Evolutionary conservation across 176 grass and related monocot genomes (phyloP), one percentile per base, ranked within the genome.

Genomic region (Calamus simplicifolius): DNA sequence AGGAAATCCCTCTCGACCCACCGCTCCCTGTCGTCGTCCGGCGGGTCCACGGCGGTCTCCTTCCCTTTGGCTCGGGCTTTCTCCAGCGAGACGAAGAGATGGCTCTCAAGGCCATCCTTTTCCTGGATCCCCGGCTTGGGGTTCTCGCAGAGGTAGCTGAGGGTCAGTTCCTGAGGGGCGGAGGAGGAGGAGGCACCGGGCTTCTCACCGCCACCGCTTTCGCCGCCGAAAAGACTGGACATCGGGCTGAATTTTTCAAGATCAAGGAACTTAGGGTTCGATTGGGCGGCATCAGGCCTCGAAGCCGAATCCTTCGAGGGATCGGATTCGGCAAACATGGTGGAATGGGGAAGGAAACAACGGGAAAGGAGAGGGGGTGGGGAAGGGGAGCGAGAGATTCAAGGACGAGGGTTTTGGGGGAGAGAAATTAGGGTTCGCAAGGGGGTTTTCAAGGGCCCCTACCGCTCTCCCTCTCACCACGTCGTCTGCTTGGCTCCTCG

Each of bases 111-210:
- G 4, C 54, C 52, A 25, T 69, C 60, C 43, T 67, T 72, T 25
- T 73, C 53, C 19, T 78, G 62, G 13, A 51, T 25, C 18, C 15
- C 58, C 25, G 51, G 28, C 59, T 71, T 82, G 17, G 69, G 67
- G 49, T 82, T 82, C 3, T 82, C 79, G 49, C 79, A 82, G n/a
- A 82, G 73, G 72, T 82, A 76, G 49, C 73, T 76, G 5, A 82
- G 67, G 29, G 79, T 82, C 59, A 82, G 79, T 61, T 82, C 79
- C 60, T 82, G 79, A 2, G 73, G 67, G 4, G 61, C 73, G n/a
- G 79, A 17, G 28, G 73, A 18, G 8, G 35, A 43, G 35, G 35
- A 43, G 19, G 64, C 60, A 2, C 51, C 43, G 19, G 49, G 49
- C 15, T 38, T 69, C 23, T 23, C 21, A 23, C 51, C 48, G 18